Evolutionary conservation across 768 basidiomycete species (phyloP).

Genomic region (Lentinula lateritia): DNA sequence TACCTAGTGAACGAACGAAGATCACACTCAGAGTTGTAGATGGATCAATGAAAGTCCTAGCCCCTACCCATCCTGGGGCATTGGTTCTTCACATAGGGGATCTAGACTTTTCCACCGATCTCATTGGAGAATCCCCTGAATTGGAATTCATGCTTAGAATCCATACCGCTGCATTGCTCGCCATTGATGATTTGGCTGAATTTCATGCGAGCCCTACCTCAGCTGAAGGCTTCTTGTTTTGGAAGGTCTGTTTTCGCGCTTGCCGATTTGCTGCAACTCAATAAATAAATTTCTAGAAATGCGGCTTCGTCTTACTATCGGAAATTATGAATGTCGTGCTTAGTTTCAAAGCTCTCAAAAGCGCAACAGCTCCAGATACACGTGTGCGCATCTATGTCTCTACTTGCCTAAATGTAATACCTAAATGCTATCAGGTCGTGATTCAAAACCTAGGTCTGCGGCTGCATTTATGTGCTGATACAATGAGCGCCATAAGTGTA

Average conservation of each 20-base stretch:
- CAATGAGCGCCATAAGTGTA: slow-evolving; percentile 49
- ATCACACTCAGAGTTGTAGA: slow-evolving; percentile 63
- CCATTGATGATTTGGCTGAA: slow-evolving; percentile 48
- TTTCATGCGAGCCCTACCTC: slow-evolving; percentile 13
- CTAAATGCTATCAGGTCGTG: slow-evolving; percentile 36
- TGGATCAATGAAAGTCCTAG: slow-evolving; percentile 56
- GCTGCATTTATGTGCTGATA: slow-evolving; percentile 77
- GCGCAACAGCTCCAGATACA: slow-evolving; percentile 22
- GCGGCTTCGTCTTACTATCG: slow-evolving; percentile 66
- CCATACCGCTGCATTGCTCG: slow-evolving; percentile 43
- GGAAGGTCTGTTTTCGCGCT: slow-evolving; percentile 55
- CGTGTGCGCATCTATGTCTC: slow-evolving; percentile 2
- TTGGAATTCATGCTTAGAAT: slow-evolving; percentile 45
- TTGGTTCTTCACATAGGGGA: slow-evolving; percentile 64
- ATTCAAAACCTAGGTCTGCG: slow-evolving; percentile 48
- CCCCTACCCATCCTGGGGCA: slow-evolving; percentile 57
- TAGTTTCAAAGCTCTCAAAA: slow-evolving; percentile 27
- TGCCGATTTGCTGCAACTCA: background rate
- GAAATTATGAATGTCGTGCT: slow-evolving; percentile 51
- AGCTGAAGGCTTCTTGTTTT: slow-evolving; percentile 39
- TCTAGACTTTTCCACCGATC: slow-evolving; percentile 63
- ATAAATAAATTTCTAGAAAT: slow-evolving; percentile 27
- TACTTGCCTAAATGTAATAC: background rate
- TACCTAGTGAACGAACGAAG: slow-evolving; percentile 81
- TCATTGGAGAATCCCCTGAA: slow-evolving; percentile 62